Evolutionary conservation across 495 filamentous ascomycete genomes (phyloP).

Genomic region (Penicillium simplicissimum): DNA sequence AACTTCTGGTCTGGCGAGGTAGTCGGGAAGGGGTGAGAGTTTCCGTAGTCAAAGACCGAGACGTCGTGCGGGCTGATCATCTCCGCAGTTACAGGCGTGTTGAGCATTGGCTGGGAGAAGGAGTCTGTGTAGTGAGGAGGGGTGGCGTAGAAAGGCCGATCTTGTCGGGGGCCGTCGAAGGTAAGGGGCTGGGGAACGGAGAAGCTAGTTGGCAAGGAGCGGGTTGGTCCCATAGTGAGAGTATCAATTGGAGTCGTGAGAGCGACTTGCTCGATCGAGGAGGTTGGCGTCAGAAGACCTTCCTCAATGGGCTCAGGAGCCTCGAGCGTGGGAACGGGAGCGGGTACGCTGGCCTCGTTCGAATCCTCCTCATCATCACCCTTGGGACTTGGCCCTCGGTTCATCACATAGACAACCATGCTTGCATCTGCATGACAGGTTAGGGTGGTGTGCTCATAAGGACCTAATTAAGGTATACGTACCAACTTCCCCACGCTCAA

Average conservation of each 20-base stretch:
- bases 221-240: slow-evolving; percentile 16
- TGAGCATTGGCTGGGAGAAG: slow-evolving; percentile 36
- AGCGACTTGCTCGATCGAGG: slow-evolving; percentile 35
- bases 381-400: slow-evolving; percentile 42
- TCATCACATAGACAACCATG: slow-evolving; percentile 41
- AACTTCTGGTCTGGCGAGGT: slow-evolving; percentile 34
- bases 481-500: slow-evolving; percentile 54
- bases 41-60: slow-evolving; percentile 38
- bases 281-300: slow-evolving; percentile 32
- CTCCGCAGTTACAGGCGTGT: slow-evolving; percentile 30
- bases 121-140: slow-evolving; percentile 40
- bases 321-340: slow-evolving; percentile 14
- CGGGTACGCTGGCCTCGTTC: neutral
- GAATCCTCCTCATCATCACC: slow-evolving; percentile 40
- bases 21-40: slow-evolving; percentile 27
- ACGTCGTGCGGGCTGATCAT: slow-evolving; percentile 38
- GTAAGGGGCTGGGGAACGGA: slow-evolving; percentile 34
- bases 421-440: slow-evolving; percentile 29
- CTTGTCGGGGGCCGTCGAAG: slow-evolving; percentile 36
- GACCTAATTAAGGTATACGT: slow-evolving; percentile 12
- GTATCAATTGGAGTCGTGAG: slow-evolving; percentile 35
- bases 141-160: slow-evolving; percentile 34
- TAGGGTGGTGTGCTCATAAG: slow-evolving; percentile 2
- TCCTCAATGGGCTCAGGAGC: slow-evolving; percentile 35
- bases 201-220: slow-evolving; percentile 29